Base-by-base conservation (phyloP, 371 early-diverging fungal genomes). In the Globomyces sp. region DNA sequence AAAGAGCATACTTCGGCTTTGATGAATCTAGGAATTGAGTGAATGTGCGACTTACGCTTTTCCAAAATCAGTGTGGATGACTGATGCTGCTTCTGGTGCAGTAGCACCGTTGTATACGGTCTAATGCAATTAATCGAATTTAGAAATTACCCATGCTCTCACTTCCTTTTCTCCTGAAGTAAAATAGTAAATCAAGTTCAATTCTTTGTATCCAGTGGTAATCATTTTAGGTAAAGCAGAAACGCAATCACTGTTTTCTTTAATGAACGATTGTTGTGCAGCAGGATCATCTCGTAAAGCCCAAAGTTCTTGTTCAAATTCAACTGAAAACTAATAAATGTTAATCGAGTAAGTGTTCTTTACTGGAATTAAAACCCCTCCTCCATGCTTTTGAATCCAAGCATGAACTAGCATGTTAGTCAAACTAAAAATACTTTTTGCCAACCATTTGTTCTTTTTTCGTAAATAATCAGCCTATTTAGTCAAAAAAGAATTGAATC, bases 61-160 rank as follows among this genome's bases (percentile, higher is more conserved):
- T 39, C 51, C 65, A 45, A 69, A 68, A 51, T 69, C 74, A 45
- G 92, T 86, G 79, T 95, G 95, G 65, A 95, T 94, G 1, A 95
- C 95, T 60, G 94, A 92, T 11, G 99, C 99, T 8, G 99, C 99
- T 66, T 94, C 90, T 39, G 99, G 98, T 40, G 95, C 97, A 76
- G 90, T 92, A 2, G 91, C 90, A 10, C 84, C 84, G 65, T 87
- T 88, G 64, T 95, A 84, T 6, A 60, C 60, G 11, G 60, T 46
- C 24, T 24, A 24, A 24, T 24, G 24, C 24, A 24, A 24, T 24
- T 24, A 24, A 24, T 24, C 24, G 0, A 24, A 24, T 24, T 24
- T 1, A 49, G 11, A 49, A 58, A 93, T 87, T 37, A 96, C 95
- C 98, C 98, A 98, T 3, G 95, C 92, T 67, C 96, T 87, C 24